phyloP scores from a whole-genome alignment of 1,284 basidiomycete genomes.

The Cutaneotrichosporon cutaneum region DNA sequence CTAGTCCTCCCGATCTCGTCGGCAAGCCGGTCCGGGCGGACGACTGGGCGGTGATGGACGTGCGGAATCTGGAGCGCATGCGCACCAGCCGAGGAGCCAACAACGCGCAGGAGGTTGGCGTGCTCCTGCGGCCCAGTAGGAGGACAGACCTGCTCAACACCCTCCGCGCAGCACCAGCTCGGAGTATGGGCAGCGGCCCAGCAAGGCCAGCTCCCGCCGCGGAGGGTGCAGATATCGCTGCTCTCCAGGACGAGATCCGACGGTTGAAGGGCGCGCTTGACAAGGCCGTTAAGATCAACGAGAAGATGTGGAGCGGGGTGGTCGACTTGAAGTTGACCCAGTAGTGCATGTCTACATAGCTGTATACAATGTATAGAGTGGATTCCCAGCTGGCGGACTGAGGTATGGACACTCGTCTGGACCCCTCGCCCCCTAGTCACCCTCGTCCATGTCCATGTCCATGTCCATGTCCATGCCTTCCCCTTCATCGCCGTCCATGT shows the following conservation, averaged over 20 bases:
- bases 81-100: conserved; percentile 35
- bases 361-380: background rate
- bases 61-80: conserved; percentile 51
- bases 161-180: background rate
- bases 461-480: background rate
- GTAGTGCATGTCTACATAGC: conserved; percentile 6
- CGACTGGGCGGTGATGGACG: conserved; percentile 47
- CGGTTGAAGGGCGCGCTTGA: conserved; percentile 66
- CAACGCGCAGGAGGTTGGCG: conserved; percentile 38
- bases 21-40: conserved; percentile 48
- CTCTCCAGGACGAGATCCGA: conserved; percentile 69
- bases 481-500: conserved; percentile 16
- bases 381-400: background rate
- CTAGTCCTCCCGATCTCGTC: conserved; percentile 78
- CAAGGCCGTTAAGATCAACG: conserved; percentile 79
- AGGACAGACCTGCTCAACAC: background rate
- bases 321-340: conserved; percentile 39
- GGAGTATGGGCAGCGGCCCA: background rate
- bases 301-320: conserved; percentile 83
- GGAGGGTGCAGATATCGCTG: conserved; percentile 36
- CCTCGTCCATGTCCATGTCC: background rate
- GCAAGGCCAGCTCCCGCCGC: no score
- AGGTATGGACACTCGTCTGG: background rate
- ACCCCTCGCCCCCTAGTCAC: background rate
- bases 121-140: conserved; percentile 28